Evolutionary conservation across 805 yeast species (phyloP), one percentile per base, ranked within the genome.

Genomic region (Yarrowia sp.): DNA sequence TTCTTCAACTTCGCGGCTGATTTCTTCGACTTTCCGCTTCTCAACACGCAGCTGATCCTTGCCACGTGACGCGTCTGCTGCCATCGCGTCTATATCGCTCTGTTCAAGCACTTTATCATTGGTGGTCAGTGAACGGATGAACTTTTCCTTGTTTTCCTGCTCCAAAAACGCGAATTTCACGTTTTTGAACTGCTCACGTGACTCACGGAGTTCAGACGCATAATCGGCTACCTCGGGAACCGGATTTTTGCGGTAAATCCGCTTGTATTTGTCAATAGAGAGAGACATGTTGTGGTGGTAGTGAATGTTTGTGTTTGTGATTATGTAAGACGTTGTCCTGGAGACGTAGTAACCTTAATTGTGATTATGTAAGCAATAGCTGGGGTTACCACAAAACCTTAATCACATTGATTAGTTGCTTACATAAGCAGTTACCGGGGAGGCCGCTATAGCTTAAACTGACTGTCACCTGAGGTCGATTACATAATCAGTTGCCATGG

Each of bases 81-180:
- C 55, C 24, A 61, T 15, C 1, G 50, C 55, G 9, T 61, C 66
- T n/a, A 61, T 61, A 30, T 61, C 66, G 7, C 20, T 14, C 55
- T 61, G 66, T 9, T 61, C 66, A 2, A 61, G 38, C 19, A 61
- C 66, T 6, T 52, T 19, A 20, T 61, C 66, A 46, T 61, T 61
- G 12, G 42, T 24, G 9, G 55, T 46, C n/a, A 61, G 24, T 0
- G 66, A 61, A 2, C 89, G 77, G 43, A 89, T 77, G 75, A 89
- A 89, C 74, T 85, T 83, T 70, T 88, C 90, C 70, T 89, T 84
- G 4, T 92, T 83, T 70, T 88, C 92, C 72, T 88, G 90, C 74
- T 89, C 94, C 49, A 88, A 74, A 73, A 86, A 89, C 68, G 87
- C 83, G 70, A 87, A 87, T 72, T 87, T 86, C 49, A 88, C 78